These are phyloP conservation scores for Scutellaria barbata DNA, from an alignment of 257 asterid species.

Conservation along the genomic window DNA sequence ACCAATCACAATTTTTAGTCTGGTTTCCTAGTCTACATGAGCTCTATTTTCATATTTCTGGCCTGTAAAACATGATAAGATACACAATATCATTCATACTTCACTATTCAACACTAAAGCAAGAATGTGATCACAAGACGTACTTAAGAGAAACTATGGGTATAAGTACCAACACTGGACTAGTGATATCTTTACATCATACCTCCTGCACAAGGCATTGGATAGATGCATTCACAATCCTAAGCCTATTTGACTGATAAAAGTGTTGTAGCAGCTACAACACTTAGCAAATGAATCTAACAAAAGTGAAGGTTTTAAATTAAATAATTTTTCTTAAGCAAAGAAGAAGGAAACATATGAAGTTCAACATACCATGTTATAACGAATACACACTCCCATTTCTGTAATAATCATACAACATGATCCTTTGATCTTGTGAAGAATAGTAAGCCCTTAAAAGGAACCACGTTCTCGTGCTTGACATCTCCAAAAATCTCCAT, in stretches of 20 bases:
- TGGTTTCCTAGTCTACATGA: constrained; percentile 30
- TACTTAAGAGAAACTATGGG: too few relatives aligned
- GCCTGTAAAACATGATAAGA: constrained; percentile 33
- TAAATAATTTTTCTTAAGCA: background rate
- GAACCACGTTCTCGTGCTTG: constrained; percentile 34
- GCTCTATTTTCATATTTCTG: background rate
- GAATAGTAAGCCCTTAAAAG: constrained; percentile 37
- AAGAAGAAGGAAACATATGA: background rate
- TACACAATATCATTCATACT: constrained; percentile 6
- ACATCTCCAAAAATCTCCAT: constrained; percentile 20
- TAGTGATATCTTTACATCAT: background rate
- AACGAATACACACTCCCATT: constrained; percentile 21
- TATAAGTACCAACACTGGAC: background rate
- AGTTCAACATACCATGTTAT: constrained; percentile 22
- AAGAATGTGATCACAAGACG: background rate
- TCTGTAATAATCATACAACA: constrained; percentile 29
- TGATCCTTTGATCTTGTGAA: background rate
- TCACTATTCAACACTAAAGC: background rate
- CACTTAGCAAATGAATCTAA: background rate
- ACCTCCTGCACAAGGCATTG: background rate
- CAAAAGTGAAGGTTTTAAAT: too few relatives aligned
- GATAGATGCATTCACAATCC: constrained; percentile 4
- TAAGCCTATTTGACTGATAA: background rate
- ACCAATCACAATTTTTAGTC: constrained; percentile 36
- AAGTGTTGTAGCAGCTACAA: background rate